Evolutionary conservation across 176 grass and related monocot species (phyloP), one percentile per base, ranked within the genome.

Genomic region (Tuctoria greenei): DNA sequence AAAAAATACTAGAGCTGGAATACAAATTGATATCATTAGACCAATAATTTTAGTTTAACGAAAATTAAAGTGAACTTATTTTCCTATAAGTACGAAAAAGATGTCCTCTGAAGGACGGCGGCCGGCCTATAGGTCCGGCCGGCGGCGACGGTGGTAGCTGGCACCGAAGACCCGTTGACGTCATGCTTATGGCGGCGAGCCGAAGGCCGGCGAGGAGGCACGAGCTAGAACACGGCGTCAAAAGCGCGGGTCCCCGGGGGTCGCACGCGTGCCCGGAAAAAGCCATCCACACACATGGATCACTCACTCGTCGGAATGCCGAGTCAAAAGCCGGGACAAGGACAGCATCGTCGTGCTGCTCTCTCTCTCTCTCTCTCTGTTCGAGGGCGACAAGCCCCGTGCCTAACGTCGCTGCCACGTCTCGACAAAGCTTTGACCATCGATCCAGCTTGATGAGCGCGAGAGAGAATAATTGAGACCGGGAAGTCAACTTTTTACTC

Each of bases 251-350:
- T 9, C 64, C 86, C 67, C 15, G 5, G 55, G 42, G 10, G 67
- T 71, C 31, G 81, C 86, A 88, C 86, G 86, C 86, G 86, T 88
- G 86, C 81, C 86, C 57, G 47, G 71, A 6, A 88, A 88, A 88
- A 84, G 81, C 66, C 66, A 15, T 65, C 74, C 74, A 65, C 82
- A 84, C 37, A 9, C 81, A 76, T 47, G 42, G 42, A 43, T 43
- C 66, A 55, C 13, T 24, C 39, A 5, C 28, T n/a, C 27, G 67
- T 57, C 64, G 77, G 64, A 76, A 21, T 10, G 79, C 74, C 61
- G 73, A 77, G 85, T 87, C 74, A 87, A 87, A 87, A 87, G 85
- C 59, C 11, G 0, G 9, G 85, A 87, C 79, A 60, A 64, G 5
- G 85, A 82, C 75, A 36, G 3, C 56, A 15, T 18, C 47, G 45